Conservation (phyloP, 108 stramenopile species). For the Cyclotella cryptica region DNA sequence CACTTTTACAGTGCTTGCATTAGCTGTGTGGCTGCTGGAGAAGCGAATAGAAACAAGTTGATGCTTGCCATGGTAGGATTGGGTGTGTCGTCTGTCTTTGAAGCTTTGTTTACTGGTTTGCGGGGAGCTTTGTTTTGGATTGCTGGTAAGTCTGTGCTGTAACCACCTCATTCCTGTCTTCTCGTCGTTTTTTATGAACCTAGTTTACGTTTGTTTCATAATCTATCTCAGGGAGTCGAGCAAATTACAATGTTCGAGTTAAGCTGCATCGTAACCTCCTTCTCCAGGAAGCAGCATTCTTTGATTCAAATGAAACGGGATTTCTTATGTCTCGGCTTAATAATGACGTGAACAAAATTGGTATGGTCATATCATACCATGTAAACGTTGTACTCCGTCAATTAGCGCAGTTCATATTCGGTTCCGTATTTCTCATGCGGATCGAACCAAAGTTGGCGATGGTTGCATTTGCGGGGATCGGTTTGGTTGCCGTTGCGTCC, state of each 20-base stretch:
- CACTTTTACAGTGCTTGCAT: constrained; percentile 78
- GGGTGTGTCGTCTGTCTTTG: constrained; percentile 62
- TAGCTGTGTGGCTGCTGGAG: constrained; percentile 69
- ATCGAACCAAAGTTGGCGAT: constrained; percentile 72
- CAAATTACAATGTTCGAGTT: constrained; percentile 87
- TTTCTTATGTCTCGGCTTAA: constrained; percentile 82
- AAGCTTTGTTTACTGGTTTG: constrained; percentile 81
- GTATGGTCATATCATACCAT: constrained; percentile 83
- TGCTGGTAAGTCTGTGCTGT: constrained; percentile 61
- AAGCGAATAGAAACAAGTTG: constrained; percentile 55
- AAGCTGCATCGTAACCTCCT: constrained; percentile 87
- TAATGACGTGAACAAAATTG: constrained; percentile 91
- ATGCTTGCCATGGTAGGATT: constrained; percentile 67
- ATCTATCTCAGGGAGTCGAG: constrained; percentile 61
- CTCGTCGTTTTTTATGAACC: not conserved
- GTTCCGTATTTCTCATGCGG: constrained; percentile 67
- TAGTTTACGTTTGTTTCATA: not conserved
- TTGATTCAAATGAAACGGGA: constrained; percentile 83
- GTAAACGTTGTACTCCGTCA: constrained; percentile 87
- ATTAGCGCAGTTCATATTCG: constrained; percentile 82
- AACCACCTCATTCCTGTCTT: not conserved
- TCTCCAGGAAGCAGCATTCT: constrained; percentile 90
- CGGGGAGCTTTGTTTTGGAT: constrained; percentile 89
- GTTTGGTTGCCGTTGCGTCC: constrained; percentile 68
- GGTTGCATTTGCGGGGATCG: constrained; percentile 76